Conservation (phyloP, 2,329 filamentous ascomycete species). For the Fusarium lateritium region DNA sequence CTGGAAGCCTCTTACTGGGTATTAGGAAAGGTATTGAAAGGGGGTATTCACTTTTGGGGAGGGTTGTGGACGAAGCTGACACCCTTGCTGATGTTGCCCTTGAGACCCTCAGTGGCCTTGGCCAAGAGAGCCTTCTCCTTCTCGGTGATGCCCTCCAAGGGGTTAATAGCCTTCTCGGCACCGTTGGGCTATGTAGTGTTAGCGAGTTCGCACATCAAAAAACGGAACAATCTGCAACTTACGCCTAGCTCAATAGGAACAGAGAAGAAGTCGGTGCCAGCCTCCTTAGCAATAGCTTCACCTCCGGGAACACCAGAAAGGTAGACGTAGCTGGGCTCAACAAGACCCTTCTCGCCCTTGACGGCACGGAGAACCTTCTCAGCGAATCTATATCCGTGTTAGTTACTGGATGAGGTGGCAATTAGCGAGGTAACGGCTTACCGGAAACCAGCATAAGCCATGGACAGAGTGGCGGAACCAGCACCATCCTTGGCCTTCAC, state of each 20-base stretch:
- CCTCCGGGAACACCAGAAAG: slow-evolving; percentile 91
- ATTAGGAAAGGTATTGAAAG: slow-evolving; percentile 43
- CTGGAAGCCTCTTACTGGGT: slow-evolving; percentile 49
- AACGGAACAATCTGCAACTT: slow-evolving; percentile 60
- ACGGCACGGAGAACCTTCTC: slow-evolving; percentile 92
- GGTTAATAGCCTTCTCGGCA: slow-evolving; percentile 87
- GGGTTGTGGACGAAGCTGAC: slow-evolving; percentile 90
- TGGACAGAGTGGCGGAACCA: slow-evolving; percentile 91
- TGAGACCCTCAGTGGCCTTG: slow-evolving; percentile 81
- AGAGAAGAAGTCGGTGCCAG: slow-evolving; percentile 94
- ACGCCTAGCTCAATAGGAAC: slow-evolving; percentile 96
- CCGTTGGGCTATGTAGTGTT: slow-evolving; percentile 76
- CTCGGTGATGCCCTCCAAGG: slow-evolving; percentile 82
- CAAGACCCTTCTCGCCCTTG: slow-evolving; percentile 91
- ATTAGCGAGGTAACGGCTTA: slow-evolving; percentile 54
- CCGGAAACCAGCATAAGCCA: slow-evolving; percentile 97
- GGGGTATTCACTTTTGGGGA: slow-evolving; percentile 82
- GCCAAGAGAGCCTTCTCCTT: slow-evolving; percentile 91
- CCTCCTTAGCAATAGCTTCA: slow-evolving; percentile 86
- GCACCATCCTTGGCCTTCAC: slow-evolving; percentile 95
- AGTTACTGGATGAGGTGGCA: slow-evolving; percentile 19
- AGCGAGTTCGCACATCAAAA: slow-evolving; percentile 47
- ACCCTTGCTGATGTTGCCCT: slow-evolving; percentile 96
- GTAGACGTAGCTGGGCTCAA: slow-evolving; percentile 97
- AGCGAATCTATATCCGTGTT: slow-evolving; percentile 76